Evolutionary conservation across 495 filamentous ascomycete genomes (phyloP).

Genomic region (Aspergillus affinis): DNA sequence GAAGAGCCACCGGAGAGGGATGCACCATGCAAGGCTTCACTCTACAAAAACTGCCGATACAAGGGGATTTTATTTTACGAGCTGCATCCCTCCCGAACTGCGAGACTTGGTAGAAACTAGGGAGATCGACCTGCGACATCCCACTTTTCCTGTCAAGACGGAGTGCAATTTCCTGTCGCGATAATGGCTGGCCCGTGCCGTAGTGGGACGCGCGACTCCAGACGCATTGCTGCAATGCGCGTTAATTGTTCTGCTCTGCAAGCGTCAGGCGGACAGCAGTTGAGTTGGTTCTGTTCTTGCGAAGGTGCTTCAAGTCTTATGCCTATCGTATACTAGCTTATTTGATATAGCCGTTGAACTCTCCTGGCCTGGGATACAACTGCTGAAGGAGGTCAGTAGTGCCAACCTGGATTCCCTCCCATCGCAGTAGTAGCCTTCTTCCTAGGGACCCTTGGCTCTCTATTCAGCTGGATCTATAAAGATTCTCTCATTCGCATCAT

Average conservation of each 20-base stretch:
- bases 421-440: conserved; percentile 1
- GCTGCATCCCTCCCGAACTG: neutral
- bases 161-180: neutral
- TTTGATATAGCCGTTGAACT: neutral
- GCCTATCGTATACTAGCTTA: neutral
- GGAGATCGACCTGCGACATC: conserved; percentile 11
- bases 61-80: conserved; percentile 10
- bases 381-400: neutral
- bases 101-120: conserved; percentile 6
- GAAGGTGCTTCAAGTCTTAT: neutral
- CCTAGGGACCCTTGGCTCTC: neutral
- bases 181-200: conserved; percentile 15
- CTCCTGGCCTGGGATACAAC: neutral
- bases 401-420: conserved; percentile 16
- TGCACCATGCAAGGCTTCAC: conserved; percentile 27
- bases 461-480: conserved; percentile 1
- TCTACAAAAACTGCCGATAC: conserved; percentile 10
- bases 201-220: conserved; percentile 14
- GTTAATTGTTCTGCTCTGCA: conserved; percentile 6
- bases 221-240: conserved; percentile 21
- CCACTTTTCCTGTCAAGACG: neutral
- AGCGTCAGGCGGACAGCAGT: neutral
- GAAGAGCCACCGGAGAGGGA: conserved; percentile 17
- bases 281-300: neutral
- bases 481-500: neutral